These are phyloP conservation scores for Caryopteris hybrid DNA, from an alignment of 305 asterid genomes.

Conservation along the genomic window DNA sequence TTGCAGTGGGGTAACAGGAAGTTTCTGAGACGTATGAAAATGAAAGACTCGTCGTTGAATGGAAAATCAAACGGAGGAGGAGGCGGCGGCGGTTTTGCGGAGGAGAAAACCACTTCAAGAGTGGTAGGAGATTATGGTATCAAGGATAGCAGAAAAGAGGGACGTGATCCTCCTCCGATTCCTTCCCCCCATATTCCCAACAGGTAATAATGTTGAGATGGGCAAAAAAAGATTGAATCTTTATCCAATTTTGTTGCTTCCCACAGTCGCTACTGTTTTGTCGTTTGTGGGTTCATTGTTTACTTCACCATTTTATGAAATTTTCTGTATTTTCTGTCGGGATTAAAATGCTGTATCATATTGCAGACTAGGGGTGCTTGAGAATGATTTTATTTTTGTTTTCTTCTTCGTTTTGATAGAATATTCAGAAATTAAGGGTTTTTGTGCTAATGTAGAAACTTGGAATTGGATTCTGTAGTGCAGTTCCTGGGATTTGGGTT, in stretches of 20 bases:
- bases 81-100: constrained; percentile 35
- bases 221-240: background rate
- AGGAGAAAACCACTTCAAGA: constrained; percentile 62
- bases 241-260: constrained; percentile 1
- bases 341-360: too few species aligned
- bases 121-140: constrained; percentile 30
- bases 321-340: too few species aligned
- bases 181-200: constrained; percentile 53
- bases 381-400: too few species aligned
- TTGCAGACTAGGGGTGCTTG: too few species aligned
- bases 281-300: background rate
- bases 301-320: background rate
- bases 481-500: background rate
- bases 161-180: constrained; percentile 36
- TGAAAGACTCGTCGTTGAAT: constrained; percentile 46
- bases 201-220: constrained; percentile 32
- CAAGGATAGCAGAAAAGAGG: constrained; percentile 22
- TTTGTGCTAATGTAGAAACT: background rate
- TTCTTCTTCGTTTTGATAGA: background rate
- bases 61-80: constrained; percentile 50
- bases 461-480: background rate
- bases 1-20: constrained; percentile 69
- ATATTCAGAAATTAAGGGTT: background rate
- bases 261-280: background rate
- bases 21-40: constrained; percentile 51